These are phyloP conservation scores for Macadamia tetraphylla DNA, from an alignment of 164 flowering plant genomes.

Conservation along the genomic window DNA sequence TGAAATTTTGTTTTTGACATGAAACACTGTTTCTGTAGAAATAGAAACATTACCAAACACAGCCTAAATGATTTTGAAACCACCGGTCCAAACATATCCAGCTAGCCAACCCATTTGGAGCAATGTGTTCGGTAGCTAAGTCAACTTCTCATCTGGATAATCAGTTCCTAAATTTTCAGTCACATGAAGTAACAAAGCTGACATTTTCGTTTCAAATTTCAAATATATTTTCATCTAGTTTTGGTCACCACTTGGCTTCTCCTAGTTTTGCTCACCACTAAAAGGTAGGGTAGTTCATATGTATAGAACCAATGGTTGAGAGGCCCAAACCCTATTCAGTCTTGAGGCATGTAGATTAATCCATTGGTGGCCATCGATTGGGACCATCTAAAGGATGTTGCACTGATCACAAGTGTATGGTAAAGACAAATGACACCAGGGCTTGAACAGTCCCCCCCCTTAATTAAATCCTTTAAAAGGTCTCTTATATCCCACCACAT, in stretches of 20 bases:
- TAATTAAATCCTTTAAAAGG: constrained; percentile 11
- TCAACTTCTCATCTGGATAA: neutral
- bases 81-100: no score
- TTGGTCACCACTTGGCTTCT: neutral
- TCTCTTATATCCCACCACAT: constrained; percentile 22
- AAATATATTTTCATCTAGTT: neutral
- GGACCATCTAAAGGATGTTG: constrained; percentile 7
- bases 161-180: neutral
- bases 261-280: neutral
- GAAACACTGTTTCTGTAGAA: no score
- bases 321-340: neutral
- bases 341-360: neutral
- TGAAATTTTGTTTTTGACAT: no score
- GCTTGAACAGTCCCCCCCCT: constrained; percentile 9
- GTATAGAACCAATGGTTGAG: neutral
- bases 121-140: no score
- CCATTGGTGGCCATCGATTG: constrained; percentile 5
- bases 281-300: neutral
- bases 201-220: neutral
- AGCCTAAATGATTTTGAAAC: no score
- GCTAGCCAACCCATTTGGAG: no score
- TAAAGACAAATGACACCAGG: constrained; percentile 21
- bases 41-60: no score
- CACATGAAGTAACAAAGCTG: neutral
- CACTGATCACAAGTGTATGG: constrained; percentile 24